Conservation (phyloP, 1,139 yeast genomes). For the Yamadazyma siamensis region DNA sequence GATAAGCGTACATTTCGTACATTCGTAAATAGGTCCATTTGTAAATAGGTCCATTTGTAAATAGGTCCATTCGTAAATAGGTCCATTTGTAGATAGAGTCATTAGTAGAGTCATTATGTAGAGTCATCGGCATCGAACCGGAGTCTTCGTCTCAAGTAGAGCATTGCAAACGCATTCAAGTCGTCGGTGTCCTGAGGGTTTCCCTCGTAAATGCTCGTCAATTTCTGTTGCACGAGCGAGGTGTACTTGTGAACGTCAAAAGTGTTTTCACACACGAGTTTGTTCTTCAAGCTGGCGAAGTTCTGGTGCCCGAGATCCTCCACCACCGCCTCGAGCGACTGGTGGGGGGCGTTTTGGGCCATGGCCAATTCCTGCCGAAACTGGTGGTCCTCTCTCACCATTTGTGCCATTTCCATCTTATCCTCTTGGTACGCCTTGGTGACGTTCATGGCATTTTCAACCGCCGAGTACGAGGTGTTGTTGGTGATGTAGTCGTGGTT, state of each 20-base stretch:
- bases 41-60: too few species aligned
- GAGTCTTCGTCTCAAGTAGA: conserved; percentile 30
- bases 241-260: too few species aligned
- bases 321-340: conserved; percentile 7
- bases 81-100: too few species aligned
- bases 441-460: conserved; percentile 35
- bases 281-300: too few species aligned
- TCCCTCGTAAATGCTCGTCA: conserved; percentile 23
- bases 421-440: conserved; percentile 44
- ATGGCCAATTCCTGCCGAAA: too few species aligned
- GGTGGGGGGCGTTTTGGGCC: conserved; percentile 4
- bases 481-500: conserved; percentile 43
- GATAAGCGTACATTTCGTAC: too few species aligned
- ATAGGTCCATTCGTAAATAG: too few species aligned
- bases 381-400: conserved; percentile 35
- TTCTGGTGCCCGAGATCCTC: conserved; percentile 22
- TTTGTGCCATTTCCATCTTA: conserved; percentile 34
- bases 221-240: too few species aligned
- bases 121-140: conserved; percentile 16
- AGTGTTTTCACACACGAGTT: too few species aligned
- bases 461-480: conserved; percentile 37
- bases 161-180: conserved; percentile 25
- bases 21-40: too few species aligned
- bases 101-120: too few species aligned
- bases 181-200: conserved; percentile 18